A percentile compares a stretch with the other conserved stretches of the same genome.
These are phyloP conservation scores for Jimgerdemannia flammicorona DNA, from an alignment of 192 early-diverging fungal genomes.

Conservation along the genomic window DNA sequence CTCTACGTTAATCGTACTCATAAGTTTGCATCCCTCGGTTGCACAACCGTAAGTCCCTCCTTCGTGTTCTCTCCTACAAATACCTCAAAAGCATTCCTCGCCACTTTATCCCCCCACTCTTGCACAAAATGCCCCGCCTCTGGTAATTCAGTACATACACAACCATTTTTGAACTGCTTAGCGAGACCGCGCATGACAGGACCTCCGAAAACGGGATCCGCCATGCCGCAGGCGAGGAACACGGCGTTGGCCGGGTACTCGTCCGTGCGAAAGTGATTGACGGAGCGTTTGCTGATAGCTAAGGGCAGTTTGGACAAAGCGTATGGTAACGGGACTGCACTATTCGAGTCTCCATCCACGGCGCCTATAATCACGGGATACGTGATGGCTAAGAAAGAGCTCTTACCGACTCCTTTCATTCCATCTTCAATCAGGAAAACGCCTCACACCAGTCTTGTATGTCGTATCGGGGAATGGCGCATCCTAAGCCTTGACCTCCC, in stretches of 20 bases:
- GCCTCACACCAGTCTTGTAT: no score
- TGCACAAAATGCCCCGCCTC: constrained; percentile 2
- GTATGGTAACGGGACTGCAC: no score
- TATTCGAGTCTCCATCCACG: background rate
- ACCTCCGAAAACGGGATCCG: background rate
- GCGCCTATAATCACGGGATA: background rate
- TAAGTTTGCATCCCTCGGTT: no score
- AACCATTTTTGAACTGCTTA: background rate
- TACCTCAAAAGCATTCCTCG: background rate
- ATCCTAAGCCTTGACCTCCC: background rate
- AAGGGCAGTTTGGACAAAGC: no score
- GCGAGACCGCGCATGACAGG: background rate
- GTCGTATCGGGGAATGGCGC: background rate
- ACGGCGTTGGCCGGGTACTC: background rate
- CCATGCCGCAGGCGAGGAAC: background rate
- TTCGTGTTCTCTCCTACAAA: background rate
- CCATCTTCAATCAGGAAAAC: background rate
- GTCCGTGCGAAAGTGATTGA: no score
- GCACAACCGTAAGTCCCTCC: background rate
- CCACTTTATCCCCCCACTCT: background rate
- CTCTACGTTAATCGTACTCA: no score
- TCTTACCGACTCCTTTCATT: background rate
- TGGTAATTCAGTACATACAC: background rate
- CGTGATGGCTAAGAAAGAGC: no score
- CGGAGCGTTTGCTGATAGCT: no score